These are phyloP conservation scores for Helicostylum pulchrum DNA, from an alignment of 192 early-diverging fungal genomes.

Conservation along the genomic window DNA sequence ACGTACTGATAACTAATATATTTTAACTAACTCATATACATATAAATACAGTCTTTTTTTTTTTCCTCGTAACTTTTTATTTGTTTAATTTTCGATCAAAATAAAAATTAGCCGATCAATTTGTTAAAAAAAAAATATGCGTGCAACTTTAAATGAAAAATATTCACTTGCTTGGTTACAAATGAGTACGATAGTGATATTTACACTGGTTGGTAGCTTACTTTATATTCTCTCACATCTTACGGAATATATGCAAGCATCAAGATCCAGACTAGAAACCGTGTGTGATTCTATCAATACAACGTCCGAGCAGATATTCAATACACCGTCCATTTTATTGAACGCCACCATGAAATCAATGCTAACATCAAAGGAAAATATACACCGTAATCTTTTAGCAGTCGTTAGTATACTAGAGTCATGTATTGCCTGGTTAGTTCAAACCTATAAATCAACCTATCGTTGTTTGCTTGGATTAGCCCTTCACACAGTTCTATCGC, in stretches of 20 bases:
- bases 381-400: constrained; percentile 11
- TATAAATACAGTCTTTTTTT: too few species aligned
- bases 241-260: background rate
- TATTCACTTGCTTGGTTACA: constrained; percentile 10
- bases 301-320: constrained; percentile 7
- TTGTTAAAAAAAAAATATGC: background rate
- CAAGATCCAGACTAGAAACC: constrained; percentile 9
- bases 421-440: constrained; percentile 21
- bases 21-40: background rate
- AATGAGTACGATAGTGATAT: background rate
- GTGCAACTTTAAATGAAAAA: constrained; percentile 6
- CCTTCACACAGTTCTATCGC: constrained; percentile 17
- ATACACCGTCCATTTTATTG: background rate
- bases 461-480: constrained; percentile 28
- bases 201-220: constrained; percentile 1
- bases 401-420: constrained; percentile 18
- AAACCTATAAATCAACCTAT: constrained; percentile 32
- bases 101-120: background rate
- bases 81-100: background rate
- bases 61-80: background rate
- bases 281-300: constrained; percentile 4
- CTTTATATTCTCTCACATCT: background rate
- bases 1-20: too few species aligned
- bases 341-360: constrained; percentile 3
- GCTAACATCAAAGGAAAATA: constrained; percentile 12